Evolutionary conservation across 768 basidiomycete species (phyloP).

Genomic region (Scleroderma bovista): DNA sequence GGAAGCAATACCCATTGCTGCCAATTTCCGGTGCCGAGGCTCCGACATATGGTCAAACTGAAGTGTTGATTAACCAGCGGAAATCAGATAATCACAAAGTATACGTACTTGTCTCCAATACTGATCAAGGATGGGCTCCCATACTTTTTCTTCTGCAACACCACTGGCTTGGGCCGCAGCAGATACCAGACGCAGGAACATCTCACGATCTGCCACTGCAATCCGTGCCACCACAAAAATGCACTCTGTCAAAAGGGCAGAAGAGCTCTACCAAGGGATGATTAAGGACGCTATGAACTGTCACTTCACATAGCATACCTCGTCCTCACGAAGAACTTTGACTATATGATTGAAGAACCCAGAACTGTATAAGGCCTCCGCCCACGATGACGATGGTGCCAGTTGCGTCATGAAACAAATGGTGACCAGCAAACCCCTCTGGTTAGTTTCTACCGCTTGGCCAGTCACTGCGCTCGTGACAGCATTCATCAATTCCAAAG

Average conservation of each 20-base stretch:
- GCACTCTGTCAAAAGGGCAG: conserved; percentile 53
- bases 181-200: conserved; percentile 68
- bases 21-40: conserved; percentile 75
- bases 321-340: conserved; percentile 55
- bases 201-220: conserved; percentile 53
- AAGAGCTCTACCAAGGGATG: conserved; percentile 19
- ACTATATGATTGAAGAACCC: conserved; percentile 66
- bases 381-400: conserved; percentile 62
- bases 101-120: conserved; percentile 76
- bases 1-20: conserved; percentile 75
- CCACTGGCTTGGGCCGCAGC: conserved; percentile 48
- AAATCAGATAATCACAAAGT: neutral
- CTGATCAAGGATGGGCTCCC: conserved; percentile 65
- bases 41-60: conserved; percentile 93
- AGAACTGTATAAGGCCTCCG: conserved; percentile 63
- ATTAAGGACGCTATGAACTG: conserved; percentile 4
- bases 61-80: neutral
- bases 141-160: conserved; percentile 49
- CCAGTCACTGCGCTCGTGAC: conserved; percentile 47
- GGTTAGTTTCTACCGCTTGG: conserved; percentile 46
- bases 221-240: conserved; percentile 74
- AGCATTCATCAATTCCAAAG: conserved; percentile 52
- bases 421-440: conserved; percentile 56
- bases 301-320: conserved; percentile 38
- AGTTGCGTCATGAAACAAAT: conserved; percentile 59